Conservation (phyloP, 2,329 filamentous ascomycete species). For the Pseudodiploospora longispora region DNA sequence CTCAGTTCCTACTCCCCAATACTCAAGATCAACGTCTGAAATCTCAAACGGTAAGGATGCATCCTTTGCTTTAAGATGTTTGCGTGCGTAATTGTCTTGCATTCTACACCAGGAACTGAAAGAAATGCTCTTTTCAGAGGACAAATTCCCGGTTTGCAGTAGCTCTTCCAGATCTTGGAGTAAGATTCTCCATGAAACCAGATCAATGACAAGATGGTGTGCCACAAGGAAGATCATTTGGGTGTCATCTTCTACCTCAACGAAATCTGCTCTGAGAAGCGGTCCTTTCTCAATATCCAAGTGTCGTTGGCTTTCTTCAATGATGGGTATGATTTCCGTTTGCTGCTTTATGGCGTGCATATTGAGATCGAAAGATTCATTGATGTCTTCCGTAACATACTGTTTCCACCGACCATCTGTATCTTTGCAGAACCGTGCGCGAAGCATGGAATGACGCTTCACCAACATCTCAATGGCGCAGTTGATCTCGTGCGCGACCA, state of each 20-base stretch:
- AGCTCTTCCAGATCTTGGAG: slow-evolving; percentile 8
- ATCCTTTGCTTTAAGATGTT: not conserved
- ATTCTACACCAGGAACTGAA: not conserved
- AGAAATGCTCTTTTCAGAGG: not conserved
- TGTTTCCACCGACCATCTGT: not conserved
- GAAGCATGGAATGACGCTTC: not conserved
- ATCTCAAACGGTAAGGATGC: not conserved
- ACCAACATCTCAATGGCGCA: not conserved
- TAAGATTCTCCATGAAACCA: slow-evolving; percentile 12
- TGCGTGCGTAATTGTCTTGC: not conserved
- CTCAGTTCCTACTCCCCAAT: not conserved
- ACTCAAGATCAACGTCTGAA: not conserved
- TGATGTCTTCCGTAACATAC: not conserved
- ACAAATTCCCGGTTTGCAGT: not conserved
- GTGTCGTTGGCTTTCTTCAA: not conserved
- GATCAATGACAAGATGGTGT: slow-evolving; percentile 12
- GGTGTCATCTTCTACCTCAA: not conserved
- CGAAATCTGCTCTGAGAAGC: not conserved
- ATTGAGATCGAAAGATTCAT: not conserved
- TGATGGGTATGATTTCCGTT: not conserved
- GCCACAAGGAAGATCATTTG: not conserved
- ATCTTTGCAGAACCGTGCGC: slow-evolving; percentile 1
- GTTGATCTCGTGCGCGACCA: not conserved
- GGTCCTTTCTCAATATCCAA: slow-evolving; percentile 2
- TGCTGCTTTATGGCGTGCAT: not conserved